A percentile compares a stretch with the other conserved stretches of the same genome.
phyloP scores from a whole-genome alignment of 768 basidiomycete species.

The Boletus rufocinnamomeus region DNA sequence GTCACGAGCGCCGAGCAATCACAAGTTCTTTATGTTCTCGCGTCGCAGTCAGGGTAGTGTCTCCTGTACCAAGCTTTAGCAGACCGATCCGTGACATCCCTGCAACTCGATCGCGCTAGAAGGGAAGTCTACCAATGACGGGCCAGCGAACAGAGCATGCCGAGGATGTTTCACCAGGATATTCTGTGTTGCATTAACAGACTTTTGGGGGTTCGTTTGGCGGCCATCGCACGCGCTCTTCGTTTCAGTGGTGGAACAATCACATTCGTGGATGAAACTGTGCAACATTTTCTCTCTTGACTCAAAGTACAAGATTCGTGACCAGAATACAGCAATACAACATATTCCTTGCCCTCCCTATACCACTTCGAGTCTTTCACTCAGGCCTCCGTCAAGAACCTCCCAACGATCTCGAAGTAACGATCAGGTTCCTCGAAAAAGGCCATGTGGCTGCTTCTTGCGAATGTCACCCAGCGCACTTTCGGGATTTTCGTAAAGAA shows the following conservation, averaged over 20 bases:
- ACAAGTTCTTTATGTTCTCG: not conserved
- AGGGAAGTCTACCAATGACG: not conserved
- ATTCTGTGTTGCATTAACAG: not conserved
- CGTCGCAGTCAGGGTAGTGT: not conserved
- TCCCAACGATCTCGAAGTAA: constrained; percentile 23
- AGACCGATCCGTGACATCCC: not conserved
- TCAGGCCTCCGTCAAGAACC: constrained; percentile 15
- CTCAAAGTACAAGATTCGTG: not conserved
- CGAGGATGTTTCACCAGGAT: not conserved
- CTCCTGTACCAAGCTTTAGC: not conserved
- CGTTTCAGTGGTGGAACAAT: too few relatives aligned
- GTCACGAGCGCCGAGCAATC: not conserved
- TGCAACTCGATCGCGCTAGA: not conserved
- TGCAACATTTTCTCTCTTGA: too few relatives aligned
- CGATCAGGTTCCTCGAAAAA: constrained; percentile 20
- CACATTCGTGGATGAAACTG: too few relatives aligned
- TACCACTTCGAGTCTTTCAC: not conserved
- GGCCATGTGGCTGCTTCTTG: constrained; percentile 22
- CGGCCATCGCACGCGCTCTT: too few relatives aligned
- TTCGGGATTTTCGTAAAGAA: constrained; percentile 37
- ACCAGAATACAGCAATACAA: not conserved
- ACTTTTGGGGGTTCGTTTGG: not conserved
- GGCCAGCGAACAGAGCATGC: not conserved
- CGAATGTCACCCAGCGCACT: constrained; percentile 39
- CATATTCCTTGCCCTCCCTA: not conserved